Conservation (phyloP, 2,329 filamentous ascomycete genomes). For the Clarireedia monteithiana region DNA sequence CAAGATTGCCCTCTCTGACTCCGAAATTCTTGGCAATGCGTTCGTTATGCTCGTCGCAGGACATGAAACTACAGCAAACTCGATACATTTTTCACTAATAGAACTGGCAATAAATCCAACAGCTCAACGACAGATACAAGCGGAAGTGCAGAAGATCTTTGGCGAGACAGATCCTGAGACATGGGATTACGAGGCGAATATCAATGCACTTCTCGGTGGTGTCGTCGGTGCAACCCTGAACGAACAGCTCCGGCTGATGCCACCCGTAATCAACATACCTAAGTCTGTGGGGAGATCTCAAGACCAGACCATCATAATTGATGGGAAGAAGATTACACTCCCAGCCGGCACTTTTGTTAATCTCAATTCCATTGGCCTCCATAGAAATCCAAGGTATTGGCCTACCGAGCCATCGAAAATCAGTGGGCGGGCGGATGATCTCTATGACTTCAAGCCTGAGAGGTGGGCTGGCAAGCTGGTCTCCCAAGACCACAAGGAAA, state of each 20-base stretch:
- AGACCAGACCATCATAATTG: slow-evolving; percentile 46
- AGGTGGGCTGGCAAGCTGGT: slow-evolving; percentile 54
- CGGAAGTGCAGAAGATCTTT: slow-evolving; percentile 60
- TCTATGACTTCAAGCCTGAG: slow-evolving; percentile 43
- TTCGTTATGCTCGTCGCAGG: slow-evolving; percentile 64
- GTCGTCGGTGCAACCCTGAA: slow-evolving; percentile 71
- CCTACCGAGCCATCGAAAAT: slow-evolving; percentile 37
- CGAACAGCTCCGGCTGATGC: slow-evolving; percentile 66
- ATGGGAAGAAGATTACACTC: slow-evolving; percentile 17
- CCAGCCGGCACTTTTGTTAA: slow-evolving; percentile 34
- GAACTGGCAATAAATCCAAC: slow-evolving; percentile 58
- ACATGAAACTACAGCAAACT: slow-evolving; percentile 74
- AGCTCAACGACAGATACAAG: slow-evolving; percentile 58
- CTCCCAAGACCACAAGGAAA: slow-evolving; percentile 40
- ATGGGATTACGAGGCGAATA: slow-evolving; percentile 64
- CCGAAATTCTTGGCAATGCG: slow-evolving; percentile 66
- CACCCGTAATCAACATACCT: slow-evolving; percentile 64
- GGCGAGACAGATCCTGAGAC: slow-evolving; percentile 46
- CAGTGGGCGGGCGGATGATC: slow-evolving; percentile 50
- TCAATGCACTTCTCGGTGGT: slow-evolving; percentile 58
- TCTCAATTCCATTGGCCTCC: slow-evolving; percentile 36
- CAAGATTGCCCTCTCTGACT: slow-evolving; percentile 46
- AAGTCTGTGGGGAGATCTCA: slow-evolving; percentile 47
- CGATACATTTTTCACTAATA: slow-evolving; percentile 62
- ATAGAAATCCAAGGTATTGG: slow-evolving; percentile 51